Evolutionary conservation across 768 basidiomycete species (phyloP), one percentile per base, ranked within the genome.

Genomic region (Pulveroboletus sp.): DNA sequence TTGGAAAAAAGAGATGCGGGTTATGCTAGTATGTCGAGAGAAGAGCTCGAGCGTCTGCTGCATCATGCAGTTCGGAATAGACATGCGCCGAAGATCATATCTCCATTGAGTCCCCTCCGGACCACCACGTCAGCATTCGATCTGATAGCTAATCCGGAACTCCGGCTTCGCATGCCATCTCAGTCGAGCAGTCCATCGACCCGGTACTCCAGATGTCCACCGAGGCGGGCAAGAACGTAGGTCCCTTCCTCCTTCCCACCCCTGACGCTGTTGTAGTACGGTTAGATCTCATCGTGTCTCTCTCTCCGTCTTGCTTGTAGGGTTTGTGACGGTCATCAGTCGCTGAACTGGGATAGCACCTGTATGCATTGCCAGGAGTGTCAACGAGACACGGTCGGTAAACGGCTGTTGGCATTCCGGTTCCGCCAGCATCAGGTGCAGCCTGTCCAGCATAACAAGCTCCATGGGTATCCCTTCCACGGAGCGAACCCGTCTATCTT

Each of bases 91-190:
- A 66, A 54, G 56, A 30, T 68, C 18, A 35, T 62, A 46, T 69
- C 68, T 52, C 67, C 67, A 17, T 32, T 68, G 50, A 68, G 44
- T 48, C 67, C 68, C 32, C 66, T 68, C 32, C 68, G 64, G 42
- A 18, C 53, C 3, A 17, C 58, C 7, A n/a, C 47, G 2, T 42
- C 54, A 46, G 46, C 21, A 21, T 21, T 21, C 15, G 40, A 41
- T 28, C 33, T 69, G n/a, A 55, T 56, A 33, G 9, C 41, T 21
- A 51, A 66, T 49, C 54, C 53, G 18, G 46, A 38, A 7, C 66
- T 56, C 37, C 54, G 15, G 17, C 9, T 33, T 3, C 64, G 54
- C 39, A 61, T 65, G 50, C 59, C 66, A 5, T 64, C 67, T 10
- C 48, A 24, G 21, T 51, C 15, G 18, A 58, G 60, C 28, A 32